Conservation (phyloP, 1,139 yeast genomes). For the Hyphopichia wangnamkhiaoensis region DNA sequence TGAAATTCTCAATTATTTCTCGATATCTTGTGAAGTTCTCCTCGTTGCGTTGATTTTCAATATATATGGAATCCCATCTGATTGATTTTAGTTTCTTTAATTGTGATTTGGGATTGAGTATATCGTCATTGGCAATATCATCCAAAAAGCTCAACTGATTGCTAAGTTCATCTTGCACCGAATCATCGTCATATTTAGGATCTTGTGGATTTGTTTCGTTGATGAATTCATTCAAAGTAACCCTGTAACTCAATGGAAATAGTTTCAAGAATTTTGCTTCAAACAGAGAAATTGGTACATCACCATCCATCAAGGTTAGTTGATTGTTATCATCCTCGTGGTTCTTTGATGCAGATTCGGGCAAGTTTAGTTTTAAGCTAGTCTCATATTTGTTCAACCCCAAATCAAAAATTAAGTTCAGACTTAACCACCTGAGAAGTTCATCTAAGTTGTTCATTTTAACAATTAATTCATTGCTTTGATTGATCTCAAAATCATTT, state of each 20-base stretch:
- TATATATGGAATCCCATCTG: constrained; percentile 39
- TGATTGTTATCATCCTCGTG: not conserved
- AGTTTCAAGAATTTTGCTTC: constrained; percentile 20
- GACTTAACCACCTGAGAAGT: constrained; percentile 33
- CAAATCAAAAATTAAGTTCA: constrained; percentile 39
- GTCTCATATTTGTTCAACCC: constrained; percentile 25
- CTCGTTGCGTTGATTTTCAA: constrained; percentile 15
- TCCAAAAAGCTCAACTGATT: constrained; percentile 41
- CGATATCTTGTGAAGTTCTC: constrained; percentile 25
- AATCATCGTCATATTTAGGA: constrained; percentile 11
- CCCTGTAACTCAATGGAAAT: constrained; percentile 38
- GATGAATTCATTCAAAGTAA: constrained; percentile 34
- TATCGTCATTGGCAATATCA: constrained; percentile 34
- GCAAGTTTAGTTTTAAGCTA: constrained; percentile 15
- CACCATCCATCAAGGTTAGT: constrained; percentile 9
- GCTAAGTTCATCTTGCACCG: constrained; percentile 23
- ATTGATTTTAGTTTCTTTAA: constrained; percentile 25
- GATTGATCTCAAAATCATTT: constrained; percentile 32
- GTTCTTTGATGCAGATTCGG: constrained; percentile 5
- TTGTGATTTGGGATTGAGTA: constrained; percentile 30
- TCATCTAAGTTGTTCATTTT: constrained; percentile 31
- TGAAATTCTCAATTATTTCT: constrained; percentile 18
- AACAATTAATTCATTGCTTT: constrained; percentile 33
- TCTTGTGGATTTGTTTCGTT: constrained; percentile 20
- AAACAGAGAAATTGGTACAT: constrained; percentile 12